phyloP scores from a whole-genome alignment of 371 early-diverging fungal genomes.

The Lichtheimia hyalospora region DNA sequence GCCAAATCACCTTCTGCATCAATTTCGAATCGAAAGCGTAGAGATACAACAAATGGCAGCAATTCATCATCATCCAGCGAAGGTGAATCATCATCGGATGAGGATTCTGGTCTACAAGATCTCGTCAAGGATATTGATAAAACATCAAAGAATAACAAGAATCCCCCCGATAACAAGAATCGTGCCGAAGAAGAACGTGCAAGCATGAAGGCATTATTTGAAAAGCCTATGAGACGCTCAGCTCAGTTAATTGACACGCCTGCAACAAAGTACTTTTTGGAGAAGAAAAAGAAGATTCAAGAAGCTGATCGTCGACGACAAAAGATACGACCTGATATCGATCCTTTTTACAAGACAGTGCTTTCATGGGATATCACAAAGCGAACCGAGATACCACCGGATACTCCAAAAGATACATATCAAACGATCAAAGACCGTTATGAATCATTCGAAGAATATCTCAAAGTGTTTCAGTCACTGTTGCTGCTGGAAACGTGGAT shows the following conservation, averaged over 20 bases:
- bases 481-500: conserved; percentile 85
- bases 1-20: conserved; percentile 41
- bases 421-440: conserved; percentile 62
- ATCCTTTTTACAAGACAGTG: conserved; percentile 46
- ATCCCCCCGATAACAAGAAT: conserved; percentile 8
- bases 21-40: background rate
- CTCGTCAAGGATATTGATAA: conserved; percentile 29
- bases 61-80: conserved; percentile 23
- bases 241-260: conserved; percentile 38
- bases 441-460: conserved; percentile 60
- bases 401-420: conserved; percentile 19
- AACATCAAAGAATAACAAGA: no score
- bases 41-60: background rate
- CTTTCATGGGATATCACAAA: conserved; percentile 56
- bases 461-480: conserved; percentile 75
- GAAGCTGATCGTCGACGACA: conserved; percentile 29
- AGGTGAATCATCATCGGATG: conserved; percentile 26
- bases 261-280: conserved; percentile 11
- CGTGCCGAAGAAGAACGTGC: conserved; percentile 30
- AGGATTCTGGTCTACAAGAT: conserved; percentile 19
- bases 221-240: conserved; percentile 24
- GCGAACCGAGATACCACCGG: conserved; percentile 48
- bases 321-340: conserved; percentile 50
- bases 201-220: conserved; percentile 38
- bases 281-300: conserved; percentile 19